Base-by-base conservation (phyloP, 257 asterid species). In the Sherardia arvensis region DNA sequence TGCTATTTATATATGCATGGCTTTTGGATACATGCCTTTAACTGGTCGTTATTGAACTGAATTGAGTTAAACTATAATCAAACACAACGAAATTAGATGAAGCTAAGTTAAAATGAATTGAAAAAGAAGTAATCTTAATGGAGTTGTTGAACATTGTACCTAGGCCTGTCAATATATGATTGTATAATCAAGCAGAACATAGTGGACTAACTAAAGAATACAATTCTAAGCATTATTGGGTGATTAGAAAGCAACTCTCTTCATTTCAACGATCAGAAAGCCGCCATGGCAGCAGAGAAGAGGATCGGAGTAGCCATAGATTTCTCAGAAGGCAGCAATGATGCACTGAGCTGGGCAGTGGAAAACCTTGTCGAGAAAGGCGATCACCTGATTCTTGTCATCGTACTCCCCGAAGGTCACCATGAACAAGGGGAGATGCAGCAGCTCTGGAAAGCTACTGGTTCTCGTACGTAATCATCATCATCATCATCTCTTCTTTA, bases 371-470 rank as follows among this genome's bases (percentile, higher is more conserved):
- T 72, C 18, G 82, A 85, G 45, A 73, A 70, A 61, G 96, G 96
- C 4, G 96, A 91, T 79, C 88, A 85, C 66, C 85, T 91, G 34
- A 74, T 91, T 69, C 88, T 91, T 55, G 65, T 91, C 55, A 62
- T 66, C 30, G 78, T 82, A 15, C 96, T 68, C n/a, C 94, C 92
- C 1, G 83, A 81, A 58, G 84, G 79, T 26, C 8, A 80, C 10
- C 88, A 84, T 64, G 98, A 91, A 68, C 59, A 79, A 0, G 95
- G 98, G 49, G 98, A 91, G 92, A 75, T 85, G 88, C 96, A 91
- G 79, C 95, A 91, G 79, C 95, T 91, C 7, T 91, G 98, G 98
- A 87, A 64, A 65, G 27, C 90, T 78, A 88, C 96, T 51, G 96
- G 98, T 58, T 91, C 98, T 65, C 98, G 98, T 91, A 91, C 64